These are phyloP conservation scores for Fusarium cicatricum DNA, from an alignment of 2,329 filamentous ascomycete genomes.

Conservation along the genomic window DNA sequence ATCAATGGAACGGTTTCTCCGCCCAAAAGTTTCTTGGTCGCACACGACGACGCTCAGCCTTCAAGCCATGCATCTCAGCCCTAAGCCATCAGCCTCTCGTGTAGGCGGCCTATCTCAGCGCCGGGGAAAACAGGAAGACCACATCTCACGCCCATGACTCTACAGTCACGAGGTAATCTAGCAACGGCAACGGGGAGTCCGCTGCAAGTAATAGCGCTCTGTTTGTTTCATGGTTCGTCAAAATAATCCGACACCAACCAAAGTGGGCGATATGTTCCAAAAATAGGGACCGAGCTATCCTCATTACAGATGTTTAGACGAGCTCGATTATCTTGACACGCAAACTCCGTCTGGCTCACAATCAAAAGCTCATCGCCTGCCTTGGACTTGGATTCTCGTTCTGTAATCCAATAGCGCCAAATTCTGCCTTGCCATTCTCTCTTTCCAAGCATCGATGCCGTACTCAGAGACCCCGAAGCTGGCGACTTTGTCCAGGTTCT, in stretches of 20 bases:
- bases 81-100: conserved; percentile 10
- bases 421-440: too few relatives aligned
- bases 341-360: neutral
- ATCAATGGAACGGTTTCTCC: neutral
- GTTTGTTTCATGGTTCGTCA: neutral
- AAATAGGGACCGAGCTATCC: neutral
- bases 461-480: too few relatives aligned
- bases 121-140: conserved; percentile 17
- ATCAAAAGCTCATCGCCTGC: too few relatives aligned
- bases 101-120: neutral
- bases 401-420: neutral
- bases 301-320: neutral
- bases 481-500: too few relatives aligned
- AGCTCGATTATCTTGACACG: neutral
- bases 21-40: conserved; percentile 3
- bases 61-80: conserved; percentile 23
- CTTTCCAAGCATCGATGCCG: too few relatives aligned
- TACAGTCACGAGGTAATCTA: neutral
- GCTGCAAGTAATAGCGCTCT: neutral
- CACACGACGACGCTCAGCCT: conserved; percentile 16
- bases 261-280: neutral
- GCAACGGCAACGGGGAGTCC: neutral
- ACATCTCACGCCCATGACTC: neutral
- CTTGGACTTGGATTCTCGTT: neutral
- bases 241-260: too few relatives aligned